Evolutionary conservation across 1,284 basidiomycete genomes (phyloP), one percentile per base, ranked within the genome.

Genomic region (Uromyces viciae-fabae): DNA sequence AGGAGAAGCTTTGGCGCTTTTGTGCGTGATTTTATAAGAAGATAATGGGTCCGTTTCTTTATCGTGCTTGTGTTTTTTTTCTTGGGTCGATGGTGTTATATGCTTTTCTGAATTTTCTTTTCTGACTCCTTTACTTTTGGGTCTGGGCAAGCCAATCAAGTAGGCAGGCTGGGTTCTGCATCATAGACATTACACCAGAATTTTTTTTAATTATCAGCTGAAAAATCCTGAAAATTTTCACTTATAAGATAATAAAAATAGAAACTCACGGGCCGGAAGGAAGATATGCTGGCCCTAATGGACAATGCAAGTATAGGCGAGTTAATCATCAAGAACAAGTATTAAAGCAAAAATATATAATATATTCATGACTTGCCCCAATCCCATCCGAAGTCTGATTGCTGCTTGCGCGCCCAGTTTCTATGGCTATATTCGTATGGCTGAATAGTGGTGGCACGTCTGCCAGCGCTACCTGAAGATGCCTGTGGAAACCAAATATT

Each of bases 361-460:
- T 56, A 17, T 8, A 17, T 28, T 22, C 38, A n/a, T 46, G 36
- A 71, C 66, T 40, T 42, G 71, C 84, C 84, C 84, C 84, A 85
- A 75, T 85, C 84, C 84, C 84, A 85, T 19, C 84, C 84, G 62
- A 85, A 83, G 77, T 84, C 84, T 17, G 82, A 82, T 81, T 84
- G 83, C 66, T 83, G 82, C 72, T 84, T 85, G 46, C 84, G 81
- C n/a, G 83, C 78, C 82, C 82, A 83, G 81, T 84, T 84, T 19
- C 84, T 81, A 56, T 82, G 73, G 11, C 81, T 82, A 64, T 83
- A 85, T 68, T 83, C 83, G 76, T 84, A 85, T 17, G 56, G 40
- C 22, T 62, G 40, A 36, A 80, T 25, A 36, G 69, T 72, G 17
- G 64, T 58, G 25, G 76, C 33, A 38, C 52, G 38, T 36, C 52